A percentile compares a stretch with the other conserved stretches of the same genome.
Evolutionary conservation across 441 rosid genomes (phyloP).

Genomic region (Gossypium schwendimanii): DNA sequence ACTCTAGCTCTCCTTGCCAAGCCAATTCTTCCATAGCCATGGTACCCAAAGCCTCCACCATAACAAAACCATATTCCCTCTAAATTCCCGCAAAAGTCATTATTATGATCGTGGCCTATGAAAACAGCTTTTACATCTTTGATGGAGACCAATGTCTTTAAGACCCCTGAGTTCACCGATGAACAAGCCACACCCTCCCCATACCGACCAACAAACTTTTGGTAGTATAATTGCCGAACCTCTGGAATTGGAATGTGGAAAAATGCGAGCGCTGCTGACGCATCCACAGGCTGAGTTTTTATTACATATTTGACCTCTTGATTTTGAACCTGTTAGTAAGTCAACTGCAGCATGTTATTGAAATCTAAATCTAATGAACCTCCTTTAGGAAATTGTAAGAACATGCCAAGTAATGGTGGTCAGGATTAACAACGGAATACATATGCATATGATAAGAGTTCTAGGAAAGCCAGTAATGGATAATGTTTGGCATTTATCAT

Average conservation of each 20-base stretch:
- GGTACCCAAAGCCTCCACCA: slow-evolving; percentile 93
- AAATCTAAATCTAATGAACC: slow-evolving; percentile 29
- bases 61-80: slow-evolving; percentile 83
- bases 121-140: slow-evolving; percentile 81
- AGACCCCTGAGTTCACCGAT: slow-evolving; percentile 54
- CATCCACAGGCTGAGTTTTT: slow-evolving; percentile 8
- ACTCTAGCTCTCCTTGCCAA: slow-evolving; percentile 74
- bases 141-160: slow-evolving; percentile 52
- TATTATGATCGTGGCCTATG: slow-evolving; percentile 78
- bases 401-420: not conserved
- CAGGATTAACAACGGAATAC: not conserved
- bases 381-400: slow-evolving; percentile 15
- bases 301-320: slow-evolving; percentile 16
- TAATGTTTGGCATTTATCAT: not conserved
- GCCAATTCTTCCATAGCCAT: slow-evolving; percentile 67
- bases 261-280: slow-evolving; percentile 52
- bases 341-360: slow-evolving; percentile 41
- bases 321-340: slow-evolving; percentile 41
- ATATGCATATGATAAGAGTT: not conserved
- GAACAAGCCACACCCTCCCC: slow-evolving; percentile 78
- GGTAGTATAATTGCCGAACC: slow-evolving; percentile 51
- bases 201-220: slow-evolving; percentile 51
- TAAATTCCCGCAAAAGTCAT: slow-evolving; percentile 78
- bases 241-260: slow-evolving; percentile 84
- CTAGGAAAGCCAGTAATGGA: not conserved